Percentiles rank a stretch among this genome's conserved stretches.
Evolutionary conservation across 1,284 basidiomycete genomes (phyloP).

Genomic region (Heterobasidion parviporum): DNA sequence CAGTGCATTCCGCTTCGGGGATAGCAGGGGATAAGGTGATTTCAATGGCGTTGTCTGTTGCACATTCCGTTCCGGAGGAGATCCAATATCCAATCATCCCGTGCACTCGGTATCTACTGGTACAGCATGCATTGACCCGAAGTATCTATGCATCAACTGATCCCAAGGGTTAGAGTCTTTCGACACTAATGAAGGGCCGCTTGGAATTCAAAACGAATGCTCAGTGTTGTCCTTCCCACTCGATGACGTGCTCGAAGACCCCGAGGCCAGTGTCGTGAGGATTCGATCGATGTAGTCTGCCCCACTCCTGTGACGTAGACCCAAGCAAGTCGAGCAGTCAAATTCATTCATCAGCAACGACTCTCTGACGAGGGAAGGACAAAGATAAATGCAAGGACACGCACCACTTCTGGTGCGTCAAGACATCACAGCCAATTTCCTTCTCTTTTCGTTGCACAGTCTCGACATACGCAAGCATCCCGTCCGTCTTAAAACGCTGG

Average conservation of each 20-base stretch:
- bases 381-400: conserved; percentile 13
- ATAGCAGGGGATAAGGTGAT: too few species aligned
- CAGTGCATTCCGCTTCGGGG: too few species aligned
- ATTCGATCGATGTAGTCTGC: conserved; percentile 83
- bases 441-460: conserved; percentile 83
- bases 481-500: conserved; percentile 69
- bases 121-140: too few species aligned
- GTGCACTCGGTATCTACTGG: too few species aligned
- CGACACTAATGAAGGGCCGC: too few species aligned
- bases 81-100: too few species aligned
- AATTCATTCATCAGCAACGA: neutral
- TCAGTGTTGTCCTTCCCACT: conserved; percentile 84
- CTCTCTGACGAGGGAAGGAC: neutral
- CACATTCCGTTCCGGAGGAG: too few species aligned
- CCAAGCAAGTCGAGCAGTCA: neutral
- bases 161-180: too few species aligned
- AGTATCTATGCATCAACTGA: too few species aligned
- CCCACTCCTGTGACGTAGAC: conserved; percentile 51
- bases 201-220: conserved; percentile 48
- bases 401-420: conserved; percentile 87
- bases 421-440: conserved; percentile 86
- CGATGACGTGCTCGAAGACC: conserved; percentile 76
- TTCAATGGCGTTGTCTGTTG: too few species aligned
- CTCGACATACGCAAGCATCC: conserved; percentile 84
- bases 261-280: conserved; percentile 69